Evolutionary conservation across 2,329 filamentous ascomycete species (phyloP).

Genomic region (Ceratocystis huliohia): DNA sequence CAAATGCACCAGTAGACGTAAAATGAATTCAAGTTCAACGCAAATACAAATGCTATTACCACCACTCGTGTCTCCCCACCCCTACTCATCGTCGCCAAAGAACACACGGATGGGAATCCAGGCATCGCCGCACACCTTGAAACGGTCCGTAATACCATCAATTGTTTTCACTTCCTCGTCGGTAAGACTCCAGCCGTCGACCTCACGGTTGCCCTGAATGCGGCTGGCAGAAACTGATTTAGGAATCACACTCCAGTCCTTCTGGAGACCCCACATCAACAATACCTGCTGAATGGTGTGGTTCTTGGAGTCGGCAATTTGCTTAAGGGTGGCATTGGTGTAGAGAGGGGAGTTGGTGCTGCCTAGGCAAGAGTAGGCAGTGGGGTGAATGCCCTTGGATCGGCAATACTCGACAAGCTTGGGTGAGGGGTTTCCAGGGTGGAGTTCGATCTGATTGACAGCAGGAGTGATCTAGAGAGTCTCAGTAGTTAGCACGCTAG

Average conservation of each 20-base stretch:
- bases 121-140: conserved; percentile 67
- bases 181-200: conserved; percentile 61
- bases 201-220: conserved; percentile 62
- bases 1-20: background rate
- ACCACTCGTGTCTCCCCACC: background rate
- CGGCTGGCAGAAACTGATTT: conserved; percentile 65
- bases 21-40: background rate
- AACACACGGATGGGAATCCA: conserved; percentile 71
- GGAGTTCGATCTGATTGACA: conserved; percentile 73
- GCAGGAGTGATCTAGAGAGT: conserved; percentile 41
- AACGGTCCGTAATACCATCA: conserved; percentile 56
- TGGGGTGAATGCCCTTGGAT: conserved; percentile 60
- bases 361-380: conserved; percentile 62
- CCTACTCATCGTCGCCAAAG: conserved; percentile 68
- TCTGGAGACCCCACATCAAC: conserved; percentile 66
- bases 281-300: conserved; percentile 64
- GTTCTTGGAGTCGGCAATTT: conserved; percentile 52
- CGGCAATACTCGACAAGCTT: conserved; percentile 63
- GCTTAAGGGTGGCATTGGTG: conserved; percentile 50
- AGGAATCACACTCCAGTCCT: conserved; percentile 73
- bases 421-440: conserved; percentile 69
- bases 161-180: conserved; percentile 60
- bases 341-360: conserved; percentile 57
- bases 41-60: background rate
- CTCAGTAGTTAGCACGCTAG: conserved; percentile 32